Base-by-base conservation (phyloP, 148 eudicot species). In the Camellia sinensis region DNA sequence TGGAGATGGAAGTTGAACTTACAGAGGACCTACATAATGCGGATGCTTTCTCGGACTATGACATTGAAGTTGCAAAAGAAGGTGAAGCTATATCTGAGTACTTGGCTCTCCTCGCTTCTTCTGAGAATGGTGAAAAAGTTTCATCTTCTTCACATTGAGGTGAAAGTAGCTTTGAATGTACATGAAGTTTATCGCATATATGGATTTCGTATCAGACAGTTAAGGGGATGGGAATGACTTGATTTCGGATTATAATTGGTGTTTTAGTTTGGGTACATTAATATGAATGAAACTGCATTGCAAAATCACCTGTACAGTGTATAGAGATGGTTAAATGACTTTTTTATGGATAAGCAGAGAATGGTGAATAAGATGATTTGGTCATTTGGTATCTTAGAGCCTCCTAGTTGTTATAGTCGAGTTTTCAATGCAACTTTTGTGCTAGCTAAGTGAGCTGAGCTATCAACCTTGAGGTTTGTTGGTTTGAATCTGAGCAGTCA, bases 51-150 rank as follows among this genome's bases (percentile, higher is more conserved):
- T 86, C 97, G 4, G 97, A 95, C 80, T 95, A 95, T 78, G 97
- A 95, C 72, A 90, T 93, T n/a, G 97, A 95, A 81, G 89, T 95
- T 53, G 89, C 91, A 1, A 89, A 82, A 88, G 99, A 95, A 92
- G 97, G 91, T 53, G 99, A 93, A 83, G 99, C 99, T 66, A 85
- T 95, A 45, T 81, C 78, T 10, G 99, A 93, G 87, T 95, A 95
- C 80, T 77, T 95, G 80, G 91, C 93, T 60, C 66, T 90, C 70
- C 83, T 92, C 37, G 86, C 87, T 76, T 86, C 90, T 41, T 73
- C 90, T 1, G 50, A 75, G 73, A 78, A 77, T 11, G 65, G 12
- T 43, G 80, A 80, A 80, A 82, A 67, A 5, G 67, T 17, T 64
- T 72, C 37, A 29, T 29, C 75, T 19, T 40, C 83, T 48, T 66